phyloP scores from a whole-genome alignment of 106 monocot genomes.

The Apostasia shenzhenica region DNA sequence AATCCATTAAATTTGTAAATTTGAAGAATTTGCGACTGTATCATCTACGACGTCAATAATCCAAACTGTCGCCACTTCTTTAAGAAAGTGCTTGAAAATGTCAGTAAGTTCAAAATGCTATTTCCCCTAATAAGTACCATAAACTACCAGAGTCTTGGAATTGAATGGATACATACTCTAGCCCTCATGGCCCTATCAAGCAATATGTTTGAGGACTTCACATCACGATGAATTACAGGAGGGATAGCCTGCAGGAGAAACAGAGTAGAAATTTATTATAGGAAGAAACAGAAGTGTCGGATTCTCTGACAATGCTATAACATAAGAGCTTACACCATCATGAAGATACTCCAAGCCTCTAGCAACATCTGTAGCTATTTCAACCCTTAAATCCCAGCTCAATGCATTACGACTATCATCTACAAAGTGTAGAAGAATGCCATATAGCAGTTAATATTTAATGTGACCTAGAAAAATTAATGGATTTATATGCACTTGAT shows the following conservation, averaged over 20 bases:
- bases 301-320: not conserved
- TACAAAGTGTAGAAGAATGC: too few relatives aligned
- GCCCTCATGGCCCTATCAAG: conserved; percentile 82
- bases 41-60: too few relatives aligned
- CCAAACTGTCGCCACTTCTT: too few relatives aligned
- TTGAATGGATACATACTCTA: conserved; percentile 44
- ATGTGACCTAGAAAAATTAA: too few relatives aligned
- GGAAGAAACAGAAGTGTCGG: not conserved
- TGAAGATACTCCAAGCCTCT: conserved; percentile 96
- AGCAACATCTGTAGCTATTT: conserved; percentile 88
- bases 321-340: conserved; percentile 69
- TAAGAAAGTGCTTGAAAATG: too few relatives aligned
- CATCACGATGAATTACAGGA: conserved; percentile 89
- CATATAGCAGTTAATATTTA: too few relatives aligned
- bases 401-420: conserved; percentile 2
- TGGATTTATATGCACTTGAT: too few relatives aligned
- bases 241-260: conserved; percentile 71
- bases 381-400: conserved; percentile 73
- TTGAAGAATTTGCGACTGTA: too few relatives aligned
- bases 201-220: conserved; percentile 91
- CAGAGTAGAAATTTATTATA: conserved; percentile 4
- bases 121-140: too few relatives aligned
- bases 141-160: too few relatives aligned
- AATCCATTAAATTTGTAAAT: too few relatives aligned
- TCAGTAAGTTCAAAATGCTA: too few relatives aligned